phyloP scores from a whole-genome alignment of 768 basidiomycete genomes.

The Phaeolepiota aurea region DNA sequence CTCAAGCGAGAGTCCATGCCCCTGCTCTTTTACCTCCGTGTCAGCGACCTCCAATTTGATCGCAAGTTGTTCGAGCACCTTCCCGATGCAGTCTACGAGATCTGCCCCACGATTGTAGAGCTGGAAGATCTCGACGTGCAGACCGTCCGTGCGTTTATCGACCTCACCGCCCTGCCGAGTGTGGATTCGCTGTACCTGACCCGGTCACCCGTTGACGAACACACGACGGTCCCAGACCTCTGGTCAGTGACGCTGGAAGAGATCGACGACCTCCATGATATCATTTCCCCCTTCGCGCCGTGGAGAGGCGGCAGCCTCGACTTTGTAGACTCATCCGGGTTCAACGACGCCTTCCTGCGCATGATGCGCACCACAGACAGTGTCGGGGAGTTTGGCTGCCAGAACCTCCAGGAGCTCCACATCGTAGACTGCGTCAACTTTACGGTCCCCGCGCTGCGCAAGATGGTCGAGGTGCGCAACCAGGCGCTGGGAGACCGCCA shows the following conservation, averaged over 20 bases:
- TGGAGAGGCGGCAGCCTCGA: conserved; percentile 12
- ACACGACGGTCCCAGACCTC: conserved; percentile 7
- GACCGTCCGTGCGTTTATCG: conserved; percentile 6
- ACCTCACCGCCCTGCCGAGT: conserved; percentile 5
- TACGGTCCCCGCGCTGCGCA: conserved; percentile 7
- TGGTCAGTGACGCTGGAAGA: conserved; percentile 8
- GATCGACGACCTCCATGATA: conserved; percentile 7
- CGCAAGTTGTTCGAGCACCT: not conserved
- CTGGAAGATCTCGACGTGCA: conserved; percentile 10
- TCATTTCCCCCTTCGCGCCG: conserved; percentile 5
- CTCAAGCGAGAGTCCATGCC: conserved; percentile 5
- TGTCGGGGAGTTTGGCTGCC: conserved; percentile 2
- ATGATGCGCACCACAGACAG: conserved; percentile 2
- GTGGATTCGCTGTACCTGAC: conserved; percentile 9
- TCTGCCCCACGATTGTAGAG: conserved; percentile 4
- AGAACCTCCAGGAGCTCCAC: conserved; percentile 11
- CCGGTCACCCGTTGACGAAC: conserved; percentile 7
- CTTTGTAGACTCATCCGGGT: conserved; percentile 8
- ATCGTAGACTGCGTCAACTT: conserved; percentile 11
- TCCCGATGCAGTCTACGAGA: conserved; percentile 5
- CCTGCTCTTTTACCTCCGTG: conserved; percentile 8
- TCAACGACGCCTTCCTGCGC: conserved; percentile 9
- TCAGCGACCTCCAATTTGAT: conserved; percentile 8
- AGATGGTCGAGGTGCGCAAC: conserved; percentile 10
- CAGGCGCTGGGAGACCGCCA: conserved; percentile 2